Base-by-base conservation (phyloP, 441 rosid species). In the Populus hybrid region DNA sequence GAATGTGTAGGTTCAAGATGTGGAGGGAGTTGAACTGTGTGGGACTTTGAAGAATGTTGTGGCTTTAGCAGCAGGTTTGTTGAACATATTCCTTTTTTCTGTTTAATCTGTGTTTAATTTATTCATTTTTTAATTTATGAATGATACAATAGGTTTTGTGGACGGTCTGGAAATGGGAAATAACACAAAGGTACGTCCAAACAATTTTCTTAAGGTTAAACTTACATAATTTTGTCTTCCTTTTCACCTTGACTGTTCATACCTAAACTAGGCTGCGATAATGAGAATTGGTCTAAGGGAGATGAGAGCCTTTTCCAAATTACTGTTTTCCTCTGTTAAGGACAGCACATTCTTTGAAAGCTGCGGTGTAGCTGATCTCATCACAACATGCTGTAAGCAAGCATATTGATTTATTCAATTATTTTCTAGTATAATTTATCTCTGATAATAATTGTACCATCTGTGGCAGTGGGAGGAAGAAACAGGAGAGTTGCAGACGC, bases 151-250 rank as follows among this genome's bases (percentile, higher is more conserved):
- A 92, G 97, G 95, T 82, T 93, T 94, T 32, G 98, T 96, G 28
- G 98, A 96, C n/a, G 99, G 99, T 79, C 85, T 96, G 82, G 93
- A 91, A 69, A 92, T 96, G 97, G 98, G 97, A 75, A 94, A 92
- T 84, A 96, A 94, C 92, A 91, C 97, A 3, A 30, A 7, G 94
- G 99, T 92, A 78, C 8, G 23, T 53, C 38, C 14, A 28, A 46
- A 77, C 67, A 61, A 65, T 81, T 73, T 72, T 18, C 28, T 8
- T 23, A 53, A 35, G 53, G 2, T 70, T 61, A 26, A 50, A 6
- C 3, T 21, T 1, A 10, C 14, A 90, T 97, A 89, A 94, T 96
- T 79, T 98, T 98, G 77, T 84, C 32, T 30, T 30, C 32, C 0
- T 30, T 3, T 3, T 30, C 32, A 30, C 32, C 30, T 30, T 30